Evolutionary conservation across 1,284 basidiomycete species (phyloP), one percentile per base, ranked within the genome.

Genomic region (Ceratobasidium sp.): DNA sequence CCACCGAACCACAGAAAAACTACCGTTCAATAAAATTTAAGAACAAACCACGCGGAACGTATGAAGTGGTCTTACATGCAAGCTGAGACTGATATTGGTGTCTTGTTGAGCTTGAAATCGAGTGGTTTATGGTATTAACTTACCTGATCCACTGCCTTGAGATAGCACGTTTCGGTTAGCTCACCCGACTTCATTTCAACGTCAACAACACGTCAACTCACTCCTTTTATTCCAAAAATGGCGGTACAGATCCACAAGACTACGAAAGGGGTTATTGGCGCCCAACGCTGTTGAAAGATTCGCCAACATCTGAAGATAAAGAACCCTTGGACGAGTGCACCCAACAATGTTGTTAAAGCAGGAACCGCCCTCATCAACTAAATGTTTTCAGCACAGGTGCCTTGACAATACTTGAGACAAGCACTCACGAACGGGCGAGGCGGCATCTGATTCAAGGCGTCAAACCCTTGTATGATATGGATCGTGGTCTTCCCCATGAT

Each of bases 281-380:
- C 1, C 38, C 28, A 52, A n/a, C 49, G 30, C 6, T 35, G 26
- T n/a, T 35, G 23, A 9, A 63, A 49, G 14, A 63, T 63, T n/a
- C 61, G 43, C 61, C 61, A 63, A 28, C 61, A 63, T 35, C 61
- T 43, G 23, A 30, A 43, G 28, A 63, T 63, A 23, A 49, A 63
- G 28, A 63, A 63, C 1, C 26, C 28, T 30, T 63, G 61, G 16
- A 50, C 46, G 16, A 26, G 18, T 47, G 61, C 28, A 41, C 63
- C 32, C 11, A 52, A 47, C 14, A 66, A 3, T 38, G 32, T 21
- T 1, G 63, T 66, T 41, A 66, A 52, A 16, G 26, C 26, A 21
- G 63, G 47, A 11, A 50, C 9, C 6, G 52, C 9, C 14, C 41
- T 16, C 13, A 50, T 30, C 9, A 66, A 47, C 63, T 66, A 26